Evolutionary conservation across 345 rosid genomes (phyloP).

Genomic region (Balakata baccata): DNA sequence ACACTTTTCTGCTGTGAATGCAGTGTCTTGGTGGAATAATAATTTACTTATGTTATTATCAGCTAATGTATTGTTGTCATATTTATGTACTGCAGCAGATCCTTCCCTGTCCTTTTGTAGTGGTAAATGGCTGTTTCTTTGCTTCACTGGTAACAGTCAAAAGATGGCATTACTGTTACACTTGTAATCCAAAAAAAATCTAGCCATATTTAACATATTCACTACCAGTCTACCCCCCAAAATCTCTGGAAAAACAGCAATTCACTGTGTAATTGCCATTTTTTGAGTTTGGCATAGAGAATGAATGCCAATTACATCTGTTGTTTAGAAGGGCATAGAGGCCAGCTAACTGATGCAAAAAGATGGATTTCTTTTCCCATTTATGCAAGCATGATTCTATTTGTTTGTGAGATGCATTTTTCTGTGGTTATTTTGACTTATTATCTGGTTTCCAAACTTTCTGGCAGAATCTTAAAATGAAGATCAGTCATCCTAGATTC

Average conservation of each 20-base stretch:
- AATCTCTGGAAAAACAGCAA: not conserved
- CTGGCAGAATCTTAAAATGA: constrained; percentile 91
- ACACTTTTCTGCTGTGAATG: not conserved
- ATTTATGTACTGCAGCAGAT: not conserved
- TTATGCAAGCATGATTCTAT: not conserved
- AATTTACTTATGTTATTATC: not conserved
- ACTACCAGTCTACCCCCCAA: not conserved
- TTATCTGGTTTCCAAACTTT: constrained; percentile 14
- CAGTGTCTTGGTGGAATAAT: too few species aligned
- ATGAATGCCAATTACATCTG: not conserved
- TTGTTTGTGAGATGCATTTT: constrained; percentile 12
- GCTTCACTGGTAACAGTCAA: not conserved
- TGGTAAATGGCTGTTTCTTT: not conserved
- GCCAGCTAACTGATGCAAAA: not conserved
- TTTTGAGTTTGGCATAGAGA: not conserved
- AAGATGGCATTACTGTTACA: not conserved
- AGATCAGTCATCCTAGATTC: constrained; percentile 78
- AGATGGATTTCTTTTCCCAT: constrained; percentile 11
- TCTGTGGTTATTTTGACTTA: constrained; percentile 4
- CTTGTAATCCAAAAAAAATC: not conserved
- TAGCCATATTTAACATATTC: not conserved
- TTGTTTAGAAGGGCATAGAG: not conserved
- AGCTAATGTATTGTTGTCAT: not conserved
- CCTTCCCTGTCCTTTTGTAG: not conserved
- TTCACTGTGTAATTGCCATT: not conserved